Base-by-base conservation (phyloP, 2,329 filamentous ascomycete species). In the Penicillium sumatraense region DNA sequence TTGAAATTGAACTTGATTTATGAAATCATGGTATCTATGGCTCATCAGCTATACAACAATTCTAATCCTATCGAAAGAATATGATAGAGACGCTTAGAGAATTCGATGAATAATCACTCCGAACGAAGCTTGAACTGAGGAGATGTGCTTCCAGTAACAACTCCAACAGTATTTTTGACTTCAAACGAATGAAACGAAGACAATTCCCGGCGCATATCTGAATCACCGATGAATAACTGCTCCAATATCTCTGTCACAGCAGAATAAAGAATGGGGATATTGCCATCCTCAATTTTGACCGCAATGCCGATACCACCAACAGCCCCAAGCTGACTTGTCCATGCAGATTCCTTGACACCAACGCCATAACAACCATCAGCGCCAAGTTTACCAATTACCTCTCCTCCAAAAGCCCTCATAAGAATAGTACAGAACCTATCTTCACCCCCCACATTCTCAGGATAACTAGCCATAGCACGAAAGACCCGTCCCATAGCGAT, bases 221-320 rank as follows among this genome's bases (percentile, higher is more conserved):
- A 29, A 0, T 67, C 65, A 0, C 76, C 75, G 14, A 83, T 71
- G 1, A 68, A 33, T 1, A 82, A 59, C 51, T 76, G 77, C n/a
- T 75, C 66, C 8, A 83, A 61, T 8, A 81, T 72, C 57, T 82
- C 80, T 3, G 66, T 56, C 1, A 80, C 69, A 0, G 71, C 78
- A 0, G 77, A 70, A 50, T 81, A 80, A 2, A 82, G 64, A 1
- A 80, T 72, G 5, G 68, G 69, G 1, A 77, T 56, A 54, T 70
- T 81, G 0, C 80, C 79, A 41, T 82, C 81, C 51, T 81, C 79
- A 7, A 83, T 72, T 58, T 83, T 82, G 11, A 80, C 73, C 0
- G 78, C 70, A 10, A 82, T 76, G 0, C 78, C 80, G 3, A 82
- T 46, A 0, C 72, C 68, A 5, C 74, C 76, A 1, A 69, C 49